Evolutionary conservation across 75 land plant species (phyloP), one percentile per base, ranked within the genome.

Genomic region (Picea glauca): DNA sequence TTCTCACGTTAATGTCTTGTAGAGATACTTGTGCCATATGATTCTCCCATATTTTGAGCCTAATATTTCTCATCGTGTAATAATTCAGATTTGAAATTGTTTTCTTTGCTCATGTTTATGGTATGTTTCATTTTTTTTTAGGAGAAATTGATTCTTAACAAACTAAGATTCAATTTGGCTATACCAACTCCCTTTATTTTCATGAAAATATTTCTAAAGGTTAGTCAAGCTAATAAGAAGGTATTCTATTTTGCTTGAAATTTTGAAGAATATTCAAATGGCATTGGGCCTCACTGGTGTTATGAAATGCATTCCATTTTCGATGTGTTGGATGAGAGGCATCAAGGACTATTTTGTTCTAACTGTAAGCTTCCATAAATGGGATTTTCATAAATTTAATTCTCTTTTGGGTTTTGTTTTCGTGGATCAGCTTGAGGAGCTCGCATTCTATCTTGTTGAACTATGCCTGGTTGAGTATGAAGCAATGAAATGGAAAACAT

Each of bases 161-260:
- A 83, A 21, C 60, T 95, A 78, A 82, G 83, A 56, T 95, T 91
- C 74, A 86, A 90, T 75, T 77, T 95, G 32, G 89, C 87, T 83
- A 73, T 81, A 30, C 94, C 98, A 5, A 95, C 98, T 35, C 91
- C 90, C 6, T 95, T 93, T 82, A 94, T 95, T 9, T 95, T 95
- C 76, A 86, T 95, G 87, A 77, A 81, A 67, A 77, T 96, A 61
- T 92, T 91, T 82, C 87, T 95, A 21, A 95, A 95, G 84, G 98
- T 96, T 77, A 91, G 94, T 5, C 85, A 87, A 67, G 78, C 92
- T 13, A 91, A 91, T 58, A 81, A 79, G 50, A 80, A 90, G 94
- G 94, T 88, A 58, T 18, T 40, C 1, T 20, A 56, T 21, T 26
- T 60, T 80, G 1, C n/a, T 14, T 18, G 4, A 31, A 32, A 46